Evolutionary conservation across 257 asterid species (phyloP), one percentile per base, ranked within the genome.

Genomic region (Petunia axillaris): DNA sequence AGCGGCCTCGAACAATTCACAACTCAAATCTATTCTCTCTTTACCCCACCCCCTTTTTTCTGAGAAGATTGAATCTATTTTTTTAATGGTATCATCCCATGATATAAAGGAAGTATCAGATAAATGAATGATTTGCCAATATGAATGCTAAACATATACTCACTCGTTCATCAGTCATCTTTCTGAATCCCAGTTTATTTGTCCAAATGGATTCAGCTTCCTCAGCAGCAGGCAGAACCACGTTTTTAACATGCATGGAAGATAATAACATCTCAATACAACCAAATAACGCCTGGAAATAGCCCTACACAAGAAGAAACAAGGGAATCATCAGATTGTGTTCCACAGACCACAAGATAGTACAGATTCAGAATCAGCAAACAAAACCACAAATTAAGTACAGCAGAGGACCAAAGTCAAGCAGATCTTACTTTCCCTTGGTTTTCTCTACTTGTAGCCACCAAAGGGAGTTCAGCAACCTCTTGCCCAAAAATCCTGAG

Each of bases 181-280:
- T 96, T 81, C 87, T 89, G 89, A 96, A 96, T 79, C 99, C 99
- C 37, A 96, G 86, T 87, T 91, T 96, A 82, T 91, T 94, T 7
- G 91, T 89, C 99, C 99, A 96, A 89, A 96, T 96, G 76, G 97
- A 91, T 84, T 95, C 96, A 75, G 99, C 99, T 86, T 95, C 98
- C 90, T 88, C 97, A 50, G 99, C 98, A 85, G 99, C 97, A 75
- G 99, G 99, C 65, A 95, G 91, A 73, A 94, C 99, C 81, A 96
- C 88, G 86, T 81, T 90, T 79, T 89, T 90, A 81, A 96, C 98
- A 55, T 80, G 85, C 98, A 96, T 83, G 75, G 99, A 91, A 16
- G 85, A 82, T 74, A 96, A 90, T 79, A 96, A 81, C 80, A 84
- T 75, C 91, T 96, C 98, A 46, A 96, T 91, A 86, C 97, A 96